Conservation (phyloP, 805 yeast species). For the Isabelozyma heimii region DNA sequence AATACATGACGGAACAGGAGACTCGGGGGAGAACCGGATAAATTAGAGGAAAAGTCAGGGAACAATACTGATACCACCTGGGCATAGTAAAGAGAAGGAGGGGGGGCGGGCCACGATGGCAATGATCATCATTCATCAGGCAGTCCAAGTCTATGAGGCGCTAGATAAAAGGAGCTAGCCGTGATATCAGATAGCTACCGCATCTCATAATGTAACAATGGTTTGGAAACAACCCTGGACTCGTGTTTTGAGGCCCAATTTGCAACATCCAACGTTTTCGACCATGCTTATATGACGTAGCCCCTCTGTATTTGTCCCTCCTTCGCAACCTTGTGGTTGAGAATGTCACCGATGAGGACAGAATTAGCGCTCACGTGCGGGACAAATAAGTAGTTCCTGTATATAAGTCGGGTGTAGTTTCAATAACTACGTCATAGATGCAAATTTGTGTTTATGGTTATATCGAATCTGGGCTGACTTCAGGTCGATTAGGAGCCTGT, state of each 20-base stretch:
- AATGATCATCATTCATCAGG: not conserved
- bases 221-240: too few relatives aligned
- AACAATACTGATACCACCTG: not conserved
- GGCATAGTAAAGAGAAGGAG: too few relatives aligned
- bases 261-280: not conserved
- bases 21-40: not conserved
- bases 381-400: not conserved
- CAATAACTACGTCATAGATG: not conserved
- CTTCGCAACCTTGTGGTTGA: not conserved
- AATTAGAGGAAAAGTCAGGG: too few relatives aligned
- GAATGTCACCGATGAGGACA: not conserved
- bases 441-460: not conserved
- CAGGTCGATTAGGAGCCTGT: not conserved
- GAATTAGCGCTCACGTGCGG: not conserved
- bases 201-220: too few relatives aligned
- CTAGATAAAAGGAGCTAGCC: too few relatives aligned
- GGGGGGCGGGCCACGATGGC: not conserved
- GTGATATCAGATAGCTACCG: too few relatives aligned
- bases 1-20: not conserved
- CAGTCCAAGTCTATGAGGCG: not conserved
- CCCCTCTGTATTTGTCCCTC: not conserved
- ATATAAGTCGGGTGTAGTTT: too few relatives aligned
- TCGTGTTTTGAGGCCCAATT: not conserved
- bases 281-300: not conserved
- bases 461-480: not conserved